A percentile compares a stretch with the other conserved stretches of the same genome.
phyloP scores from a whole-genome alignment of 352 stramenopile species.

The Globisporangium canariense region DNA sequence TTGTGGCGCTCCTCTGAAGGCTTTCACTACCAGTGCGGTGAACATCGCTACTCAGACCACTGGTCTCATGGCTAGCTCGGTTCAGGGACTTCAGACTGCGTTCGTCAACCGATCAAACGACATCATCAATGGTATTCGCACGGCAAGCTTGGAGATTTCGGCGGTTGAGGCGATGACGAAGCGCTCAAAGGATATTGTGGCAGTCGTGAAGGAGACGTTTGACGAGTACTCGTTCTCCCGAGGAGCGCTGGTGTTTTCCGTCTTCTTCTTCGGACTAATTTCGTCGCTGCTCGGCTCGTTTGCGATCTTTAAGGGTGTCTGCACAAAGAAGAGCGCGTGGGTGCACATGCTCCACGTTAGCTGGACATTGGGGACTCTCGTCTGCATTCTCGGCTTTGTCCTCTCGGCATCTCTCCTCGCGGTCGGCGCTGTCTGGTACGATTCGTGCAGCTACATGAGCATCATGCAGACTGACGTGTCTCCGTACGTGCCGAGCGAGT shows the following conservation, averaged over 20 bases:
- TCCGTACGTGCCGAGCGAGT: slow-evolving; percentile 60
- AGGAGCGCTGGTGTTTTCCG: slow-evolving; percentile 65
- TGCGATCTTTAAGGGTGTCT: slow-evolving; percentile 73
- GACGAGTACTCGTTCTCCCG: slow-evolving; percentile 77
- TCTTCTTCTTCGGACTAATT: slow-evolving; percentile 74
- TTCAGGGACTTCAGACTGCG: slow-evolving; percentile 30
- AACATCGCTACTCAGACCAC: slow-evolving; percentile 23
- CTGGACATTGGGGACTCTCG: slow-evolving; percentile 66
- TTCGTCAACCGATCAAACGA: slow-evolving; percentile 39
- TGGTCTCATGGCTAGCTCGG: slow-evolving; percentile 27
- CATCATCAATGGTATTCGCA: slow-evolving; percentile 42
- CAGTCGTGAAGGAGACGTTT: slow-evolving; percentile 60
- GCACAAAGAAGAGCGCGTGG: slow-evolving; percentile 68
- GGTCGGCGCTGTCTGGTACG: slow-evolving; percentile 74
- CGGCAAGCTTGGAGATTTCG: slow-evolving; percentile 43
- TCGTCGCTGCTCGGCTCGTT: slow-evolving; percentile 61
- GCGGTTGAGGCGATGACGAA: slow-evolving; percentile 49
- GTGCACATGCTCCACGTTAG: slow-evolving; percentile 76
- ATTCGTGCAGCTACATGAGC: slow-evolving; percentile 81
- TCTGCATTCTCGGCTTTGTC: slow-evolving; percentile 80
- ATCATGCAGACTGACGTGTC: slow-evolving; percentile 70
- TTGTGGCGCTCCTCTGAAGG: slow-evolving; percentile 43
- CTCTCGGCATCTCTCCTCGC: slow-evolving; percentile 66
- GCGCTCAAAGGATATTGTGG: slow-evolving; percentile 54
- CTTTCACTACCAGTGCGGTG: slow-evolving; percentile 33